Base-by-base conservation (phyloP, 139 green algal genomes). In the Astrephomene gubernaculifera region DNA sequence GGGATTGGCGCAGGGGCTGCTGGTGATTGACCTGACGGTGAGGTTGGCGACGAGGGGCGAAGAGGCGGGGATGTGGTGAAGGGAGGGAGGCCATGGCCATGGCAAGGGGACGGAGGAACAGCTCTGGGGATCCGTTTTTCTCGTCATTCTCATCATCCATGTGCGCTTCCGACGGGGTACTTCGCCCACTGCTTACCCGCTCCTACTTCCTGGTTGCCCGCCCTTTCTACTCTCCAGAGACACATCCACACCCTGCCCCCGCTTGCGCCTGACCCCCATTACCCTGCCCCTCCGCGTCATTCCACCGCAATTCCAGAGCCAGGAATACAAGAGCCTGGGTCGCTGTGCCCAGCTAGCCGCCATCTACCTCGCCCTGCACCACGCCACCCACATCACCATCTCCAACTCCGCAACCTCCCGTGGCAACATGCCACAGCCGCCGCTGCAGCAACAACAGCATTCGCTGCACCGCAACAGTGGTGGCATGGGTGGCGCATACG, bases 341-440 rank as follows among this genome's bases (percentile, higher is more conserved):
- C 64, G 49, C 65, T 41, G 25, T 35, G 33, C 27, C 4, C 79
- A 86, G 67, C 79, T 86, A 35, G 64, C 49, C 19, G 79, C 79
- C 3, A 44, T 86, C 45, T 86, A 86, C 79, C 8, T 60, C 39
- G 79, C 79, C 5, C 65, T 86, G 14, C 49, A 71, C 33, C 53
- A 53, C 79, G 79, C 79, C 45, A 79, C 79, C 2, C 79, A 86
- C 49, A 70, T 86, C 44, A 86, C 79, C 35, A 86, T 86, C 33
- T 39, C 61, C 45, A 86, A 86, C 49, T 24, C 79, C 6, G 8
- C 78, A 1, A 43, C 29, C 36, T 7, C 3, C 49, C 53, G 35
- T 12, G 29, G 17, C 53, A 0, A 53, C 49, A 70, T 19, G 61
- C 41, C n/a, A 31, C 14, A n/a, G 39, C 54, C 14, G 25, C 29